phyloP scores from a whole-genome alignment of 805 yeast genomes.

The Kluyveromyces siamensis region DNA sequence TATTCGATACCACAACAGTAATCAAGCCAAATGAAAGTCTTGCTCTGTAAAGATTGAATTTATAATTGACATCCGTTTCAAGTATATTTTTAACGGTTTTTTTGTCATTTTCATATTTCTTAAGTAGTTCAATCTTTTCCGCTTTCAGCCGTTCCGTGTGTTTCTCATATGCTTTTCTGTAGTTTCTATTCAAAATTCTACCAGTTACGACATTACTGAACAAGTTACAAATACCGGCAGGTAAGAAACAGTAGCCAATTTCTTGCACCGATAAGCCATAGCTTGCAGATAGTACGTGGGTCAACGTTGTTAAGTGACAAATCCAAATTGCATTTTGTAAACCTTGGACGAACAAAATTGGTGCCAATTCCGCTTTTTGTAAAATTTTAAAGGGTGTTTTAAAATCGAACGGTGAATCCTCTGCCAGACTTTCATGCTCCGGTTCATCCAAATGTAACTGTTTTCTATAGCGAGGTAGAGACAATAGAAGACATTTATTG shows the following conservation, averaged over 20 bases:
- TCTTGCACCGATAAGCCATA: slow-evolving; percentile 46
- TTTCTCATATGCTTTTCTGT: slow-evolving; percentile 16
- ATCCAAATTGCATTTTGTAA: slow-evolving; percentile 65
- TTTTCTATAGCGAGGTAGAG: slow-evolving; percentile 12
- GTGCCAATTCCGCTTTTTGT: slow-evolving; percentile 34
- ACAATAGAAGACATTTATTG: slow-evolving; percentile 39
- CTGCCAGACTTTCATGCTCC: slow-evolving; percentile 24
- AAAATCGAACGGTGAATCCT: slow-evolving; percentile 17
- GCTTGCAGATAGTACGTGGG: slow-evolving; percentile 40
- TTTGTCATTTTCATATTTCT: slow-evolving; percentile 13
- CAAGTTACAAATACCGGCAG: slow-evolving; percentile 63
- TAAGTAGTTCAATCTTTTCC: slow-evolving; percentile 10
- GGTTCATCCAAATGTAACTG: slow-evolving; percentile 25
- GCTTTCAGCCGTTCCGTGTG: slow-evolving; percentile 17
- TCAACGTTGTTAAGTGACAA: slow-evolving; percentile 54
- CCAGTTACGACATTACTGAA: slow-evolving; percentile 56
- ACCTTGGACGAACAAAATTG: slow-evolving; percentile 48
- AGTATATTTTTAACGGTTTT: slow-evolving; percentile 13
- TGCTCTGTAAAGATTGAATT: slow-evolving; percentile 47
- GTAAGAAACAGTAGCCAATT: slow-evolving; percentile 65
- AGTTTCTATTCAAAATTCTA: slow-evolving; percentile 39
- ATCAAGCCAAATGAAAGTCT: slow-evolving; percentile 40
- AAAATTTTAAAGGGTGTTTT: slow-evolving; percentile 38
- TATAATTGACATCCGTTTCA: slow-evolving; percentile 22
- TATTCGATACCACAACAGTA: slow-evolving; percentile 34